phyloP scores from a whole-genome alignment of 2,329 filamentous ascomycete genomes.

The Davidsoniella neocaledoniae region DNA sequence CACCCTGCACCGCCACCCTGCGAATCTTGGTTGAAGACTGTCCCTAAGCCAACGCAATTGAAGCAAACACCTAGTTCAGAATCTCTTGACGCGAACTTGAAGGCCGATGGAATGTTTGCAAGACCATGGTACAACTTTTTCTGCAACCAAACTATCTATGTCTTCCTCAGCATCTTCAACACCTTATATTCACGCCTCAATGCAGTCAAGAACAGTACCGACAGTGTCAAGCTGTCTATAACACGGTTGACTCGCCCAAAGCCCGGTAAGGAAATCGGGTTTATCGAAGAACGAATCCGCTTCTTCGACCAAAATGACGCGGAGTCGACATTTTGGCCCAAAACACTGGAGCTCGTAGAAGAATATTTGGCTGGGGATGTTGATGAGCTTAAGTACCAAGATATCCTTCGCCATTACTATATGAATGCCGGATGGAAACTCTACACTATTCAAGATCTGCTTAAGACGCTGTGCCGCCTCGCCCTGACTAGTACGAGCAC shows the following conservation, averaged over 20 bases:
- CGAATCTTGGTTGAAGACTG: constrained; percentile 46
- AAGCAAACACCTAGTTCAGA: constrained; percentile 24
- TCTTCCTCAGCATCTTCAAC: constrained; percentile 88
- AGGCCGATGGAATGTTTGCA: constrained; percentile 63
- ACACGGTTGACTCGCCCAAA: constrained; percentile 57
- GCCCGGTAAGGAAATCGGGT: constrained; percentile 66
- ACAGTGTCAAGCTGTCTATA: constrained; percentile 57
- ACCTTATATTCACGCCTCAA: constrained; percentile 73
- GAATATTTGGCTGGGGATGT: constrained; percentile 70
- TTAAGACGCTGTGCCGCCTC: constrained; percentile 65
- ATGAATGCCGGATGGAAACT: constrained; percentile 80
- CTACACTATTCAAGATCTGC: constrained; percentile 81
- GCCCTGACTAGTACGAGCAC: constrained; percentile 68
- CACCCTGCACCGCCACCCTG: constrained; percentile 32
- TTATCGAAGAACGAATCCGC: constrained; percentile 61
- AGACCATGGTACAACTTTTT: constrained; percentile 79
- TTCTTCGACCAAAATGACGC: constrained; percentile 47
- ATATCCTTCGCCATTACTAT: constrained; percentile 82
- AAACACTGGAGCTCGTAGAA: constrained; percentile 72
- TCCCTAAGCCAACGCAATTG: constrained; percentile 38
- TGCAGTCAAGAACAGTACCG: constrained; percentile 66
- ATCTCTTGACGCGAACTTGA: constrained; percentile 47
- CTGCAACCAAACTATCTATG: constrained; percentile 77
- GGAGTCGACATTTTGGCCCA: constrained; percentile 57
- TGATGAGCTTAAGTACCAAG: constrained; percentile 72